Percentiles rank a stretch among this genome's conserved stretches.
Evolutionary conservation across 805 yeast species (phyloP).

Genomic region (Schizosaccharomyces cryophilus): DNA sequence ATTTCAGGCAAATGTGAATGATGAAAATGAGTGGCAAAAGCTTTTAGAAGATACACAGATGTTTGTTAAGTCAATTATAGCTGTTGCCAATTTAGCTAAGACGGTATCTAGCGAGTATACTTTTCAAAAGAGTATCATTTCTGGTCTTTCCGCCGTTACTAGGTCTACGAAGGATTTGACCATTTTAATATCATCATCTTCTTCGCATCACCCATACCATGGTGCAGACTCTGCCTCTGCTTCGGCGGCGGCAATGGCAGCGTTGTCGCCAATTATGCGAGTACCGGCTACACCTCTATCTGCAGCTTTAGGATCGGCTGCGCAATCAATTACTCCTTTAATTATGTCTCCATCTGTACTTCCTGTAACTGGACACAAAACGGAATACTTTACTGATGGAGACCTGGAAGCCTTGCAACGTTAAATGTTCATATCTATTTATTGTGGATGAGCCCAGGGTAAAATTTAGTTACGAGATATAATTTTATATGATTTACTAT

Average conservation of each 20-base stretch:
- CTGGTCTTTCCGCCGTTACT: conserved; percentile 56
- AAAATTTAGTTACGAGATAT: neutral
- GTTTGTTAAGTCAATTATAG: conserved; percentile 60
- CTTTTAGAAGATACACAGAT: conserved; percentile 69
- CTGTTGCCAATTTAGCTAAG: conserved; percentile 60
- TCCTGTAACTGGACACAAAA: neutral
- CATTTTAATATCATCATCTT: conserved; percentile 40
- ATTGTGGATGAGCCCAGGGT: neutral
- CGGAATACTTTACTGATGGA: neutral
- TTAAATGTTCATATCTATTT: neutral
- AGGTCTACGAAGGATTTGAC: conserved; percentile 79
- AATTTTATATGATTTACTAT: too few species aligned
- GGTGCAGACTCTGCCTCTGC: neutral
- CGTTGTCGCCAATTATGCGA: conserved; percentile 5
- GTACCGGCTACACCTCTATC: conserved; percentile 16
- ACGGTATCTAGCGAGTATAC: conserved; percentile 60
- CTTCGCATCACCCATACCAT: neutral
- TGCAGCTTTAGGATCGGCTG: conserved; percentile 19
- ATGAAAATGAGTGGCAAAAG: conserved; percentile 26
- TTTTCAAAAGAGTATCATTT: conserved; percentile 47
- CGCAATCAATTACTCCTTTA: conserved; percentile 13
- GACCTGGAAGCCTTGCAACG: neutral
- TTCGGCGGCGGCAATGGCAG: neutral
- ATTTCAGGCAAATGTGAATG: conserved; percentile 21
- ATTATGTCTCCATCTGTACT: neutral